A percentile compares a stretch with the other conserved stretches of the same genome.
Evolutionary conservation across 1,284 basidiomycete species (phyloP).

Genomic region (Coniferiporia weirii): DNA sequence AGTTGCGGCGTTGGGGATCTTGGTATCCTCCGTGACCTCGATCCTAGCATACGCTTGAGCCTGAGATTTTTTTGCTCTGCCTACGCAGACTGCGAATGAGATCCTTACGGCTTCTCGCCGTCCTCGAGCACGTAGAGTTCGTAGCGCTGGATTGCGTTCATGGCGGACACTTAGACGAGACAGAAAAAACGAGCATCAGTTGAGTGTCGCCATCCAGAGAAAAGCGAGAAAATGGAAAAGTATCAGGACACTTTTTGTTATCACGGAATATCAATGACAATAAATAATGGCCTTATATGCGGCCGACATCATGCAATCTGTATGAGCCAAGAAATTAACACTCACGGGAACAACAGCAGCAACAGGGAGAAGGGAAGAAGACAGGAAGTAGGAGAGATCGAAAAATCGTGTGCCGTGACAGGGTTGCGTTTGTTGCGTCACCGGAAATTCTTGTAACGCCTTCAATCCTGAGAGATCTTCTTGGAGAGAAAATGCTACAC

Average conservation of each 20-base stretch:
- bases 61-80: not conserved
- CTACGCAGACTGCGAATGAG: conserved; percentile 3
- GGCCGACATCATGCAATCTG: conserved; percentile 42
- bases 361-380: conserved; percentile 2
- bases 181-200: not conserved
- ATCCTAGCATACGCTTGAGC: conserved; percentile 50
- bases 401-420: not conserved
- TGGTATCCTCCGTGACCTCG: conserved; percentile 91
- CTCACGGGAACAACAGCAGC: not conserved
- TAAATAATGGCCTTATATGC: conserved; percentile 47
- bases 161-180: conserved; percentile 27
- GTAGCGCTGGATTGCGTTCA: conserved; percentile 93
- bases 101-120: conserved; percentile 83
- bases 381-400: not conserved
- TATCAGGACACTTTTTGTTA: conserved; percentile 41
- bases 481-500: too few relatives aligned
- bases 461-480: too few relatives aligned
- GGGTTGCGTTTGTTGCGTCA: too few relatives aligned
- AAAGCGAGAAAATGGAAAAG: conserved; percentile 2
- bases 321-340: conserved; percentile 17
- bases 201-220: not conserved
- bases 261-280: conserved; percentile 64
- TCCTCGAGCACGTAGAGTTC: conserved; percentile 91
- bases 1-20: conserved; percentile 95
- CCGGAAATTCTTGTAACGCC: too few relatives aligned